phyloP scores from a whole-genome alignment of 305 asterid genomes.

The Andrographis paniculata region DNA sequence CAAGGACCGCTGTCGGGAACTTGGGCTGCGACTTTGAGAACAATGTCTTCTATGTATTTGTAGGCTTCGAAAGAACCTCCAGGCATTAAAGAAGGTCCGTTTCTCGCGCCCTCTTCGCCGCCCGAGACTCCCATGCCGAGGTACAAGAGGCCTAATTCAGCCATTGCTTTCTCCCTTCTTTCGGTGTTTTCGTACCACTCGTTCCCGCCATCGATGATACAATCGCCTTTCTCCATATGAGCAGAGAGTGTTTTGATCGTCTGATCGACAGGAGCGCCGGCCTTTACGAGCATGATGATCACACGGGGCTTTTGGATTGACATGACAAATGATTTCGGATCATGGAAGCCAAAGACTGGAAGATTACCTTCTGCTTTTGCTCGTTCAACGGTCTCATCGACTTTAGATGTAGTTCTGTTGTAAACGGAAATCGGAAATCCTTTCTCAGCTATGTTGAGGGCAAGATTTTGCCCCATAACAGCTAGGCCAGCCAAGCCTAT shows the following conservation, averaged over 20 bases:
- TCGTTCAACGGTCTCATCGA: background rate
- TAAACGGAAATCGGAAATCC: no score
- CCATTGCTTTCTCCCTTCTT: background rate
- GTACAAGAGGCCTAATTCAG: background rate
- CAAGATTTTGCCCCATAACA: background rate
- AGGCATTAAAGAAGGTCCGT: background rate
- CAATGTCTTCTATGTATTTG: background rate
- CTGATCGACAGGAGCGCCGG: background rate
- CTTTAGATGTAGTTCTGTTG: background rate
- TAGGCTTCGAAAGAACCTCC: background rate
- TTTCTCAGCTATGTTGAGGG: no score
- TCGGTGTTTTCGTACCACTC: slow-evolving; percentile 1
- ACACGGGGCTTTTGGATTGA: background rate
- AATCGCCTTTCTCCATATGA: background rate
- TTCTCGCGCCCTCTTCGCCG: background rate
- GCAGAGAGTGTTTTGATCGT: background rate
- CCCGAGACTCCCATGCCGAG: background rate
- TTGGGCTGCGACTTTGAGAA: background rate
- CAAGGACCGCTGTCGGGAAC: background rate
- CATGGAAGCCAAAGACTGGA: background rate
- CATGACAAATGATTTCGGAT: background rate
- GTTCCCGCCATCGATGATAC: background rate
- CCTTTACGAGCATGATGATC: background rate
- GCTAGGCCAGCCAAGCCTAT: background rate
- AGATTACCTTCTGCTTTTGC: background rate